A percentile compares a stretch with the other conserved stretches of the same genome.
These are phyloP conservation scores for Stipa capillata DNA, from an alignment of 176 grass and related monocot genomes.

Conservation along the genomic window DNA sequence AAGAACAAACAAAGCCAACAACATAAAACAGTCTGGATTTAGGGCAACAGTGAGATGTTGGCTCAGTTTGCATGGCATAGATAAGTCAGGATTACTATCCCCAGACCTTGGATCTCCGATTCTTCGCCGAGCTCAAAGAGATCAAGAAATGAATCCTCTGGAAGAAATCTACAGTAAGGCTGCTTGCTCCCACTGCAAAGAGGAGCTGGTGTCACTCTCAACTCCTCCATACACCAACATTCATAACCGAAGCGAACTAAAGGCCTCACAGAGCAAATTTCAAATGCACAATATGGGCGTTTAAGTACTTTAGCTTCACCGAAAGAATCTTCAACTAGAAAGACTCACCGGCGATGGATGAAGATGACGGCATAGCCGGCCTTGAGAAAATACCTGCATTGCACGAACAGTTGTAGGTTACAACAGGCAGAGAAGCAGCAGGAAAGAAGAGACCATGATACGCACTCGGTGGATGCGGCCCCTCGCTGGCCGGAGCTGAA, in stretches of 20 bases:
- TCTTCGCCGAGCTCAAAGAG: slow-evolving; percentile 60
- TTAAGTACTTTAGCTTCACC: neutral
- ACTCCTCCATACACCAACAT: neutral
- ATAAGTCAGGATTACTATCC: slow-evolving; percentile 9
- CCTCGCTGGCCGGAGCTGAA: slow-evolving; percentile 84
- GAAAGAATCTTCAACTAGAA: neutral
- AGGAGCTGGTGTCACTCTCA: slow-evolving; percentile 7
- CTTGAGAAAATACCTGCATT: slow-evolving; percentile 69
- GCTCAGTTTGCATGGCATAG: neutral
- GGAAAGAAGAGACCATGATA: neutral
- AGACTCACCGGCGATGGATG: slow-evolving; percentile 53
- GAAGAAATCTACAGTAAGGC: slow-evolving; percentile 75
- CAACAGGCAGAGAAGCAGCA: neutral
- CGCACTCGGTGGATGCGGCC: slow-evolving; percentile 71
- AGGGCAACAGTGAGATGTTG: neutral
- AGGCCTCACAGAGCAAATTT: neutral
- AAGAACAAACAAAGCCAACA: neutral
- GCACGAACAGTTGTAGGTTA: neutral
- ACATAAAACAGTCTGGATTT: neutral
- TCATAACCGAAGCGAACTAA: slow-evolving; percentile 2
- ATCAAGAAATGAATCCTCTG: slow-evolving; percentile 80
- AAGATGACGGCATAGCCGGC: slow-evolving; percentile 71
- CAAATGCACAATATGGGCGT: neutral
- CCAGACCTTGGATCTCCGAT: slow-evolving; percentile 77
- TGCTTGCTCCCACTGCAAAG: slow-evolving; percentile 83